phyloP scores from a whole-genome alignment of 2,329 filamentous ascomycete species.

The Exophiala aquamarina region DNA sequence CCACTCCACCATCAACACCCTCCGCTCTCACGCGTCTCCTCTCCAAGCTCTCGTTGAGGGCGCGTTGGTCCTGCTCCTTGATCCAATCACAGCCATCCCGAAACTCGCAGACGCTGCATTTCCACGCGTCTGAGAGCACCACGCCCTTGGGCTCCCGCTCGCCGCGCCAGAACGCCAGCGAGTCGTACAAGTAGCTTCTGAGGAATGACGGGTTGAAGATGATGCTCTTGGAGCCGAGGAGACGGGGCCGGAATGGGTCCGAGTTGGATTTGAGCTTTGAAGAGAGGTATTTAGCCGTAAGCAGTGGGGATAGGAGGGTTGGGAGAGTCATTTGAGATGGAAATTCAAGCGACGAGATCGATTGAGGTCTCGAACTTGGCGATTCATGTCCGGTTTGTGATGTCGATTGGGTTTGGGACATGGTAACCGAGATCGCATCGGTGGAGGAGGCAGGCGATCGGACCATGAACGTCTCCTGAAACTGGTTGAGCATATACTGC shows the following conservation, averaged over 20 bases:
- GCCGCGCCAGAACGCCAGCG: conserved; percentile 88
- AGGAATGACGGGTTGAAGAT: conserved; percentile 66
- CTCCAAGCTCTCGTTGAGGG: conserved; percentile 40
- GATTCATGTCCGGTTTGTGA: conserved; percentile 1
- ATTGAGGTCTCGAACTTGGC: conserved; percentile 23
- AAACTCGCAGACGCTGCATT: conserved; percentile 85
- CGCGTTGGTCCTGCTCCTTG: conserved; percentile 64
- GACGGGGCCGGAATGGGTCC: conserved; percentile 15
- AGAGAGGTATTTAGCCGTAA: conserved; percentile 46
- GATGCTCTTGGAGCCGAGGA: conserved; percentile 60
- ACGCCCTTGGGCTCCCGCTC: conserved; percentile 72
- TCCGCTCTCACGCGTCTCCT: conserved; percentile 32
- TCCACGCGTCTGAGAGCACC: conserved; percentile 79
- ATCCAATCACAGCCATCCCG: conserved; percentile 77
- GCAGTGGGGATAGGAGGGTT: conserved; percentile 44
- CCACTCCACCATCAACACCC: conserved; percentile 20
- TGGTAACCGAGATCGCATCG: conserved; percentile 24
- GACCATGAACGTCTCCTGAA: conserved; percentile 51
- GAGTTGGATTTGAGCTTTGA: conserved; percentile 25
- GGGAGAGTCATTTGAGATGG: conserved; percentile 34
- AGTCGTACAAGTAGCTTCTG: conserved; percentile 64
- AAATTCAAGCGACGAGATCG: conserved; percentile 34
- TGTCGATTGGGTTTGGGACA: conserved; percentile 30
- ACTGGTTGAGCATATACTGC: conserved; percentile 62
- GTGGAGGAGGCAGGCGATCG: conserved; percentile 6